Base-by-base conservation (phyloP, 2,329 filamentous ascomycete genomes). In the Botrytis fragariae region DNA sequence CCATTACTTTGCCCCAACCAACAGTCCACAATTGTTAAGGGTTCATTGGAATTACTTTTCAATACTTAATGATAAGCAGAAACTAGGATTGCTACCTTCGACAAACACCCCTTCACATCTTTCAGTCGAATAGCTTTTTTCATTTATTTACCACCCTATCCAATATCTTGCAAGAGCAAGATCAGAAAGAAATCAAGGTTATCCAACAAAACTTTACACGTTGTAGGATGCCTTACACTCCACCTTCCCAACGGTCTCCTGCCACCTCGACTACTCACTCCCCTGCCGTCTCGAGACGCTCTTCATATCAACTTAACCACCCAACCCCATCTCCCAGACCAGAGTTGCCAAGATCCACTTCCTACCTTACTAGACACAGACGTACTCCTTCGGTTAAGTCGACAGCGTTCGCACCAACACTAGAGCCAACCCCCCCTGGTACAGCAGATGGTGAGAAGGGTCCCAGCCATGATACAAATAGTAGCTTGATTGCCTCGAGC, bases 141-240 rank as follows among this genome's bases (percentile, higher is more conserved):
- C n/a, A n/a, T n/a, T n/a, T n/a, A n/a, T n/a, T n/a, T 75, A 69
- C 68, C 59, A 54, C 54, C 60, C 68, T 44, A 51, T n/a, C 35
- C 51, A 29, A 25, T 32, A 57, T 29, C 57, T 48, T 65, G 22
- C 16, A 25, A 25, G 20, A 45, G 29, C 22, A 65, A 35, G 12
- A 45, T 12, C 32, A 35, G 62, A 48, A 64, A 12, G 62, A 45
- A 35, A 29, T 54, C 51, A 64, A 25, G 42, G 2, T 60, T 35
- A 22, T 51, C 39, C 70, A 72, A 51, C 42, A 65, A 65, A 60
- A 29, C 63, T 54, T 54, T 59, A 32, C 54, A 74, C 72, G 54
- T 73, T 73, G 71, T 75, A 74, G 87, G 85, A 96, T 96, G 93
- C 93, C 93, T 89, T 96, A 96, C 86, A 96, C 93, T 83, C 93